These are phyloP conservation scores for Xanthoparmelia taractica DNA, from an alignment of 495 filamentous ascomycete genomes.

Conservation along the genomic window DNA sequence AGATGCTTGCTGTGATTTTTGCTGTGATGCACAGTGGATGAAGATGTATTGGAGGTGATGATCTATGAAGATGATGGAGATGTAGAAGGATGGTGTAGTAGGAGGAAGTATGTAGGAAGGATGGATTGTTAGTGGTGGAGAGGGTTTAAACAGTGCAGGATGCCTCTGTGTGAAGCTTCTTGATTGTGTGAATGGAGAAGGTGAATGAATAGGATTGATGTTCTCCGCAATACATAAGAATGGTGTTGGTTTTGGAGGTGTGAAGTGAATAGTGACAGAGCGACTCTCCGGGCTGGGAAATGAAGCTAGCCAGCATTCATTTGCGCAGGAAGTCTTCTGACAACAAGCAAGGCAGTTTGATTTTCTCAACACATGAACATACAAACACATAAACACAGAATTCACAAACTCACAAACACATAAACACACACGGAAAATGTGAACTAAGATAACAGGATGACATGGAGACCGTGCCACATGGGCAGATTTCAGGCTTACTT, in stretches of 20 bases:
- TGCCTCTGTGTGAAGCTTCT: neutral
- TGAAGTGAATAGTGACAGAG: constrained; percentile 2
- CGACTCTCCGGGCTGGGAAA: neutral
- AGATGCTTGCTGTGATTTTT: neutral
- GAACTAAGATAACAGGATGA: neutral
- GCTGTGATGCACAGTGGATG: constrained; percentile 1
- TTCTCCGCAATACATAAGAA: neutral
- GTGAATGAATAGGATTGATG: neutral
- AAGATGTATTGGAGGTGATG: neutral
- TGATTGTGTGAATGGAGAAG: neutral
- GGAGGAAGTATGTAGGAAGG: constrained; percentile 8
- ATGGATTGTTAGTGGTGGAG: neutral
- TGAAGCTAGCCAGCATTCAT: constrained; percentile 1
- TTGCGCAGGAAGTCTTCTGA: neutral
- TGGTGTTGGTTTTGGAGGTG: too few relatives aligned
- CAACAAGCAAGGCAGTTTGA: neutral
- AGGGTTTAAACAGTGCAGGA: constrained; percentile 9
- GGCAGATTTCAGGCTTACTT: constrained; percentile 8
- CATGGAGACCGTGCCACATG: neutral
- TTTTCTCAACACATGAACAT: neutral
- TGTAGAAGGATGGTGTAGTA: neutral
- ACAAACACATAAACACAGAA: too few relatives aligned
- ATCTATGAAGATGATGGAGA: neutral
- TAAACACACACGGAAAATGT: too few relatives aligned
- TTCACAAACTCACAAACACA: too few relatives aligned